These are phyloP conservation scores for Babesia bigemina DNA, from an alignment of 169 alveolate species.

Conservation along the genomic window DNA sequence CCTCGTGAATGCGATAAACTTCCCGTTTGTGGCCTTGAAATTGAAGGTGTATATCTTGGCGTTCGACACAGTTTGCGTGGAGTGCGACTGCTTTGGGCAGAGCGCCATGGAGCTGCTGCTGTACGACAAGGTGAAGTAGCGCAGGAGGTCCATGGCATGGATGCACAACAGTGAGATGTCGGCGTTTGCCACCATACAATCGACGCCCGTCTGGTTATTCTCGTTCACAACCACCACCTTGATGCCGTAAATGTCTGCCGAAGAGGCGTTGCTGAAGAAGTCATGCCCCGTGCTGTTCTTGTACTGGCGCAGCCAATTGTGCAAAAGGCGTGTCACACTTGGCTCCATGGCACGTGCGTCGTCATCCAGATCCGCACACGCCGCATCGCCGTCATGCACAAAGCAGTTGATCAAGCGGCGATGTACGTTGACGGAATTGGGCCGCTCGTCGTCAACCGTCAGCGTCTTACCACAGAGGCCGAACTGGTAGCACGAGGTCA, in stretches of 20 bases:
- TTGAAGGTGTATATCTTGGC: constrained; percentile 52
- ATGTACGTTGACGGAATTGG: constrained; percentile 43
- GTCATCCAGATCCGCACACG: not conserved
- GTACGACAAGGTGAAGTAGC: constrained; percentile 57
- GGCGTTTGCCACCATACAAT: constrained; percentile 58
- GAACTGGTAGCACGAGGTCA: constrained; percentile 63
- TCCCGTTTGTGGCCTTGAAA: constrained; percentile 51
- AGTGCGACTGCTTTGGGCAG: constrained; percentile 41
- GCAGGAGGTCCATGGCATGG: constrained; percentile 61
- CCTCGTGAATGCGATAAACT: constrained; percentile 68
- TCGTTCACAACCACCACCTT: constrained; percentile 61
- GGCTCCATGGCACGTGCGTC: constrained; percentile 13
- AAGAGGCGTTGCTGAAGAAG: constrained; percentile 21
- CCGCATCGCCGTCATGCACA: constrained; percentile 4
- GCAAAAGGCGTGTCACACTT: constrained; percentile 46
- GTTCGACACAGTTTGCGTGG: constrained; percentile 1
- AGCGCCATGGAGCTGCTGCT: constrained; percentile 50
- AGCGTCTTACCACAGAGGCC: constrained; percentile 61
- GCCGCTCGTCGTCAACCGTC: constrained; percentile 51
- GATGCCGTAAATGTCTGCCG: constrained; percentile 46
- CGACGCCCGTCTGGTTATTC: constrained; percentile 46
- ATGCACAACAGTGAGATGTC: constrained; percentile 66
- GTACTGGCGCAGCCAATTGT: constrained; percentile 47
- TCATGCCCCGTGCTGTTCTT: constrained; percentile 66
- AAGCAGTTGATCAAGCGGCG: constrained; percentile 45